Evolutionary conservation across 1,284 basidiomycete species (phyloP).

Genomic region (Boletus mariae): DNA sequence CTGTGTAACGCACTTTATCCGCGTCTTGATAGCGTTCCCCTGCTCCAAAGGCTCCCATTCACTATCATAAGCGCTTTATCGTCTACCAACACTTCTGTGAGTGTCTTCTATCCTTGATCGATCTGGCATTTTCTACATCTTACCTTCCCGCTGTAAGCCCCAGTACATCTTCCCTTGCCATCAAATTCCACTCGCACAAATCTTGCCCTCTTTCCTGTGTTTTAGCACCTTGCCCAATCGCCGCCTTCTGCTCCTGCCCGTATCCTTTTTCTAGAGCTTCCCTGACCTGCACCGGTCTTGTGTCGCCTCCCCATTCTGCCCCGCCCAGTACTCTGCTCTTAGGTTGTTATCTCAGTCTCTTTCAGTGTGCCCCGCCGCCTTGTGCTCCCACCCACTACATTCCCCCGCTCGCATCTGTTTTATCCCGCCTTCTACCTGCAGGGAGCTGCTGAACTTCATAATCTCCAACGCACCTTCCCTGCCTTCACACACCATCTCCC

Average conservation of each 20-base stretch:
- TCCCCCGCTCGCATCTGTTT: too few relatives aligned
- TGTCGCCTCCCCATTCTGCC: neutral
- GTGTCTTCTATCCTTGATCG: neutral
- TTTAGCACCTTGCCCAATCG: neutral
- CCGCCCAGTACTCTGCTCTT: too few relatives aligned
- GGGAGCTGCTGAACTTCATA: too few relatives aligned
- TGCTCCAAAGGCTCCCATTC: neutral
- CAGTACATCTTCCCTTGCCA: neutral
- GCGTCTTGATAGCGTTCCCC: too few relatives aligned
- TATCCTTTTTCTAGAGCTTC: neutral
- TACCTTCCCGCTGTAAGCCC: neutral
- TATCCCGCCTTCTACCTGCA: too few relatives aligned
- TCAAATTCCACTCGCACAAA: neutral
- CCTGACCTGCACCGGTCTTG: neutral
- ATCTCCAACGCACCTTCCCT: too few relatives aligned
- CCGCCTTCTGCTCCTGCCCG: neutral
- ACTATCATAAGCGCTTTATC: neutral
- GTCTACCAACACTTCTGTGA: neutral
- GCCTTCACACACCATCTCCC: too few relatives aligned
- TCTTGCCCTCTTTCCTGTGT: neutral
- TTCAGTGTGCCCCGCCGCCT: too few relatives aligned
- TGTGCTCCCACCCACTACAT: too few relatives aligned
- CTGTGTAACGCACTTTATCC: too few relatives aligned
- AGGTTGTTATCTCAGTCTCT: too few relatives aligned
- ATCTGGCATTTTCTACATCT: neutral